Conservation (phyloP, 805 yeast genomes). For the Myxozyma geophila region DNA sequence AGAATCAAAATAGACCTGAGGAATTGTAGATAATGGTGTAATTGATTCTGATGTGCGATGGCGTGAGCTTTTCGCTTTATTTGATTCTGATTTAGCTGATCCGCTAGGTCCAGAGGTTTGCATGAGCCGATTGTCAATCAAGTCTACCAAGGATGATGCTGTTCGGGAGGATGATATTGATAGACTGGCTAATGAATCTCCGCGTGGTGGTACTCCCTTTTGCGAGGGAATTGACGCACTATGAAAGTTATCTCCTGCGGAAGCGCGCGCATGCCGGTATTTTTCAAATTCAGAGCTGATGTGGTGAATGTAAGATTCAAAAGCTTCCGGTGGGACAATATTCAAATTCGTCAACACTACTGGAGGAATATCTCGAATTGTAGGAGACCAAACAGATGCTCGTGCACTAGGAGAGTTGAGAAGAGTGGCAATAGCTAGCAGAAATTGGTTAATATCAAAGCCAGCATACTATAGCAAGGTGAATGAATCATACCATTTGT, state of each 20-base stretch:
- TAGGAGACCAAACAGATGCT: slow-evolving; percentile 53
- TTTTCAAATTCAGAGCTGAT: slow-evolving; percentile 53
- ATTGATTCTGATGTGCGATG: slow-evolving; percentile 20
- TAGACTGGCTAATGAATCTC: slow-evolving; percentile 20
- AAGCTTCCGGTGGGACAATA: slow-evolving; percentile 50
- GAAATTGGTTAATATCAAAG: neutral
- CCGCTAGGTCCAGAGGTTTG: neutral
- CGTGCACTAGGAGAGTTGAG: slow-evolving; percentile 28
- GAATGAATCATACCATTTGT: slow-evolving; percentile 39
- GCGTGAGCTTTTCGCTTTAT: neutral
- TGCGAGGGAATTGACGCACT: neutral
- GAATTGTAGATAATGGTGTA: slow-evolving; percentile 56
- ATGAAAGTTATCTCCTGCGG: neutral
- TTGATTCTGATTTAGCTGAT: neutral
- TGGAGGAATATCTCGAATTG: slow-evolving; percentile 82
- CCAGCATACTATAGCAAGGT: neutral
- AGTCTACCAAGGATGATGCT: slow-evolving; percentile 19
- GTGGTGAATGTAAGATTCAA: slow-evolving; percentile 52
- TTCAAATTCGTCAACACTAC: slow-evolving; percentile 63
- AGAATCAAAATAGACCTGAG: slow-evolving; percentile 66
- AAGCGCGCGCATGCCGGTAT: slow-evolving; percentile 13
- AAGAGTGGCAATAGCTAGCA: slow-evolving; percentile 30
- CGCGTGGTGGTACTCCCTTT: slow-evolving; percentile 14
- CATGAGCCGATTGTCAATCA: slow-evolving; percentile 17
- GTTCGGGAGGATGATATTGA: slow-evolving; percentile 3